phyloP scores from a whole-genome alignment of 2,329 filamentous ascomycete species.

The Chaetothyriales sp. region DNA sequence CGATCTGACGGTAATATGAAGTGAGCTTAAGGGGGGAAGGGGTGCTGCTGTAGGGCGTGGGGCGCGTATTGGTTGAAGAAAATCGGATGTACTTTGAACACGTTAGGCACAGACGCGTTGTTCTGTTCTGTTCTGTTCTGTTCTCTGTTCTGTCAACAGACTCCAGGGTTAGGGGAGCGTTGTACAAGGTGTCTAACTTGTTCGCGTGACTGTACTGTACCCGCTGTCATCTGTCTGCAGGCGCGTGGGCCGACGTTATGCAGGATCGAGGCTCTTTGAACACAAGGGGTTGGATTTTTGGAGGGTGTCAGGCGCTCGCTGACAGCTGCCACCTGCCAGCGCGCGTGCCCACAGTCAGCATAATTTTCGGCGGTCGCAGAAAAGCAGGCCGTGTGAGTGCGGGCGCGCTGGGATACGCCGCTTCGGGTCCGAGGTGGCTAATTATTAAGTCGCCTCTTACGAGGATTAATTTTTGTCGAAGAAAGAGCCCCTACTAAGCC shows the following conservation, averaged over 20 bases:
- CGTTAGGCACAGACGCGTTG: no score
- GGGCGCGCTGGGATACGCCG: background rate
- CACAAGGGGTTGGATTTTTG: background rate
- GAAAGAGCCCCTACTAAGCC: no score
- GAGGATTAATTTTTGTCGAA: no score
- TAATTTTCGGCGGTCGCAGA: background rate
- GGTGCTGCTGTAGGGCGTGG: background rate
- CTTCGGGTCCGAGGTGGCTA: background rate
- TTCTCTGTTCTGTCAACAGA: no score
- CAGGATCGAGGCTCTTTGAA: background rate
- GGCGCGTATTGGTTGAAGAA: no score
- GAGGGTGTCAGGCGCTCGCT: background rate
- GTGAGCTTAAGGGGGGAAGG: conserved; percentile 15
- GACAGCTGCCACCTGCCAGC: background rate
- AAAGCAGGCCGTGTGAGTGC: background rate
- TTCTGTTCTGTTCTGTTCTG: no score
- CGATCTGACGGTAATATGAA: conserved; percentile 30
- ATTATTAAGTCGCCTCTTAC: background rate
- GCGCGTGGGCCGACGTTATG: background rate
- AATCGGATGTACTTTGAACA: no score
- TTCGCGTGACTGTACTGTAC: no score
- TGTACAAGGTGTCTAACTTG: no score
- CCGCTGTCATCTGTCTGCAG: background rate
- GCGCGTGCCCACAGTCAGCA: background rate
- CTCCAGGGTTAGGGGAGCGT: no score